A percentile compares a stretch with the other conserved stretches of the same genome.
Conservation (phyloP, 2,329 filamentous ascomycete genomes). For the Clarireedia paspali region DNA sequence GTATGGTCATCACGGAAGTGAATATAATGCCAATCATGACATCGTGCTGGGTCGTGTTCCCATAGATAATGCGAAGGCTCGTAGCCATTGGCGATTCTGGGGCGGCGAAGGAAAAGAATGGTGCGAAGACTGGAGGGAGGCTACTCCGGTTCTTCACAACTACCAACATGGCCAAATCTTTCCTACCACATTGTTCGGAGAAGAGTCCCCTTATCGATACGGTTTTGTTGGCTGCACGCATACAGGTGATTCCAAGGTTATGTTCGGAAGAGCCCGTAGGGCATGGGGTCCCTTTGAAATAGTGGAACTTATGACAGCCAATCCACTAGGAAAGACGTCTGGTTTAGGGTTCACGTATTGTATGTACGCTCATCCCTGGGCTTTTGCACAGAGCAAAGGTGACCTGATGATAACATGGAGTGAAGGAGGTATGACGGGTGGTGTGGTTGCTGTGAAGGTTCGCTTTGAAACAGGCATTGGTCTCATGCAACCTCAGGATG, state of each 20-base stretch:
- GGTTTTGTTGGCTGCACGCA: conserved; percentile 16
- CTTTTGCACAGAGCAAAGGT: conserved; percentile 10
- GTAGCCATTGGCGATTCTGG: conserved; percentile 12
- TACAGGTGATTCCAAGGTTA: conserved; percentile 12
- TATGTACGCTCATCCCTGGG: conserved; percentile 21
- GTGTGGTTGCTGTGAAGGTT: conserved; percentile 14
- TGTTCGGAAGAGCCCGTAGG: conserved; percentile 13
- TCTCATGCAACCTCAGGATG: not conserved
- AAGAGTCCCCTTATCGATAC: conserved; percentile 7
- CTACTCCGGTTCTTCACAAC: conserved; percentile 8
- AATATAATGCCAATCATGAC: conserved; percentile 12
- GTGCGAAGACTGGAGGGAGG: conserved; percentile 3
- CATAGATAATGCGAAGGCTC: not conserved
- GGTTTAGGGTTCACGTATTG: conserved; percentile 12
- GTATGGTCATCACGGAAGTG: conserved; percentile 14
- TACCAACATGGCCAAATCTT: conserved; percentile 19
- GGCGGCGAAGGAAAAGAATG: conserved; percentile 8
- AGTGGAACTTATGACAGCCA: conserved; percentile 6
- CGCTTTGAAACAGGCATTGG: conserved; percentile 9
- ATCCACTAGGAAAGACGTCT: conserved; percentile 4
- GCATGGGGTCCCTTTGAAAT: conserved; percentile 16
- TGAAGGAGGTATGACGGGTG: conserved; percentile 16
- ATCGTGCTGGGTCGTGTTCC: conserved; percentile 14
- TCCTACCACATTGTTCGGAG: conserved; percentile 16
- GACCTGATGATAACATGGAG: conserved; percentile 20